Base-by-base conservation (phyloP, 2,329 filamentous ascomycete species). In the Trichoderma sp. region DNA sequence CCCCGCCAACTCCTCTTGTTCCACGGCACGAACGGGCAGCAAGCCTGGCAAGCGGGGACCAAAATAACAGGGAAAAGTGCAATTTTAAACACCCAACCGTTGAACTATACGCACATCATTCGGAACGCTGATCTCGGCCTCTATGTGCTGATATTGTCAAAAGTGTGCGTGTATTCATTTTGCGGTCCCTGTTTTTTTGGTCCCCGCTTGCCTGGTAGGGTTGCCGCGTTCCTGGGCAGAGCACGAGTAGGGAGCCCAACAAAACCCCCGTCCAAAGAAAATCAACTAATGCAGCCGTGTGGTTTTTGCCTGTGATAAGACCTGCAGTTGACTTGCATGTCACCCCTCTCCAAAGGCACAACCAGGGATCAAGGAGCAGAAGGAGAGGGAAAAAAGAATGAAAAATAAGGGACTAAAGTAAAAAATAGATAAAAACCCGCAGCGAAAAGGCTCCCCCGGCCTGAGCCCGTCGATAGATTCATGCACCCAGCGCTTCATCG, bases 251-350 rank as follows among this genome's bases (percentile, higher is more conserved):
- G 48, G 17, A 52, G 48, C 48, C 48, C 48, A 52, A 52, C 48
- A n/a, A 9, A n/a, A 9, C n/a, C 10, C 48, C 26, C 26, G n/a
- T 47, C 58, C 58, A 43, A 43, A n/a, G 30, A 30, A 30, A n/a
- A 21, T 12, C 57, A 21, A 17, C 19, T 41, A 43, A 45, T 30
- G 30, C 34, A n/a, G 57, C 28, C 57, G 19, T 50, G 30, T 17
- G 52, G 24, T 1, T 26, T 24, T n/a, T 30, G 30, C 28, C 30
- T 44, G 47, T 44, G 24, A 61, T 61, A 57, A 45, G 58, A 39
- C 47, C 58, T 52, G 47, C 47, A 30, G 58, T 52, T 52, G 58
- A 28, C 57, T 28, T 60, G 57, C 57, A 60, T 30, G 45, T 19
- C 10, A 7, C 51, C 26, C 17, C 17, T 51, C 48, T 34, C 30